phyloP scores from a whole-genome alignment of 805 yeast species.

The Nakazawaea molendinolei region DNA sequence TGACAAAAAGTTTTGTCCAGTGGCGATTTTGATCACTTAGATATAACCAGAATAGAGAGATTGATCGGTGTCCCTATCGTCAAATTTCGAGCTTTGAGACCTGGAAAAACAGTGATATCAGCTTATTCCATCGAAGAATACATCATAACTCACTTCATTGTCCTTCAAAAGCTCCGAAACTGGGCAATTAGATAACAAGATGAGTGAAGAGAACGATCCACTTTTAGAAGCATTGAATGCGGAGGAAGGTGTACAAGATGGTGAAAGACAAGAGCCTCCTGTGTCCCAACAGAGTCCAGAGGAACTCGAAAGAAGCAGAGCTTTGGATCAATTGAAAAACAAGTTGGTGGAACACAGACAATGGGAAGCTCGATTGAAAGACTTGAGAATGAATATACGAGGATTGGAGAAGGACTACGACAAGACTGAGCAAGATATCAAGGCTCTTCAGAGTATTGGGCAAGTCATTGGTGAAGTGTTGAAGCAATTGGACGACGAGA shows the following conservation, averaged over 20 bases:
- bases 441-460: slow-evolving; percentile 94
- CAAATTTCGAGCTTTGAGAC: too few relatives aligned
- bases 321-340: slow-evolving; percentile 71
- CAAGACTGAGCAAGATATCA: slow-evolving; percentile 94
- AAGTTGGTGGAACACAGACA: slow-evolving; percentile 89
- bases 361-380: slow-evolving; percentile 88
- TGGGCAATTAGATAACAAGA: slow-evolving; percentile 19
- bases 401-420: slow-evolving; percentile 78
- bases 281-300: slow-evolving; percentile 24
- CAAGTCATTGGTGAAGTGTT: slow-evolving; percentile 96
- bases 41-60: too few relatives aligned
- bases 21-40: too few relatives aligned
- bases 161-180: too few relatives aligned
- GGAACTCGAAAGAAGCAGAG: slow-evolving; percentile 59
- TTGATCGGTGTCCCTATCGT: too few relatives aligned
- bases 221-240: slow-evolving; percentile 59
- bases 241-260: slow-evolving; percentile 20
- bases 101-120: too few relatives aligned
- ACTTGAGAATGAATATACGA: slow-evolving; percentile 73
- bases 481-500: slow-evolving; percentile 90
- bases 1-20: too few relatives aligned
- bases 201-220: slow-evolving; percentile 71
- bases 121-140: too few relatives aligned
- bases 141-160: too few relatives aligned
- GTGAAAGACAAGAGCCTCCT: slow-evolving; percentile 18